Evolutionary conservation across 2,329 filamentous ascomycete genomes (phyloP).

Genomic region (Didymella exigua): DNA sequence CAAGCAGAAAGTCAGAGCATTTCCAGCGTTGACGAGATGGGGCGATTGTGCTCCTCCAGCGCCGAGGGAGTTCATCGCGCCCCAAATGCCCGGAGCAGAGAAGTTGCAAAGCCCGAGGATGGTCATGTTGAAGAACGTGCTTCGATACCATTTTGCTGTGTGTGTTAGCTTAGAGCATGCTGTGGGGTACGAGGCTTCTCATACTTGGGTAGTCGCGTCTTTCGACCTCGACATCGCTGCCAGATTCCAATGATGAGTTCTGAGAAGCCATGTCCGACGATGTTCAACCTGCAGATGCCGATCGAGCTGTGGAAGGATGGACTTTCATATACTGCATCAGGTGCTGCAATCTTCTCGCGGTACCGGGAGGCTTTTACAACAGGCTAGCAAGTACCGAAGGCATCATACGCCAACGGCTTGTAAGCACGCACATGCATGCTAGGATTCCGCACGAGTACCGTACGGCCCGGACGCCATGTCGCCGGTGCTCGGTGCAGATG

Average conservation of each 20-base stretch:
- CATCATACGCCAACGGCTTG: background rate
- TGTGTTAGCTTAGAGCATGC: background rate
- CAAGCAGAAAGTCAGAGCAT: conserved; percentile 72
- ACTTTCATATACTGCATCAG: conserved; percentile 4
- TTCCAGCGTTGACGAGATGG: conserved; percentile 71
- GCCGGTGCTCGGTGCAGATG: conserved; percentile 1
- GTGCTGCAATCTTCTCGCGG: background rate
- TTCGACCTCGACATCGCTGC: conserved; percentile 22
- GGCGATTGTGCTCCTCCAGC: conserved; percentile 70
- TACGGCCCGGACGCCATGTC: background rate
- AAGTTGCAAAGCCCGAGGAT: conserved; percentile 75
- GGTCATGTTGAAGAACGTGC: conserved; percentile 74
- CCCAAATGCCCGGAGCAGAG: conserved; percentile 73
- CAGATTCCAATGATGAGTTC: conserved; percentile 26
- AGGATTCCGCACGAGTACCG: background rate
- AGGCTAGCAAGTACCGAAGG: conserved; percentile 8
- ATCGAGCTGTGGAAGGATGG: background rate
- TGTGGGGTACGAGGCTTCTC: background rate
- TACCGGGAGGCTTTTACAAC: conserved; percentile 3
- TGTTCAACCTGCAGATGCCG: background rate
- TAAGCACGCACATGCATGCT: background rate
- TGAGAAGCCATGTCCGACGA: conserved; percentile 22
- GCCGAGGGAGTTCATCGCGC: conserved; percentile 72
- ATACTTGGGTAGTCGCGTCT: conserved; percentile 36
- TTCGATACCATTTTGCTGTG: conserved; percentile 69